These are phyloP conservation scores for Blepharisma undulans DNA, from an alignment of 169 alveolate genomes.

Conservation along the genomic window DNA sequence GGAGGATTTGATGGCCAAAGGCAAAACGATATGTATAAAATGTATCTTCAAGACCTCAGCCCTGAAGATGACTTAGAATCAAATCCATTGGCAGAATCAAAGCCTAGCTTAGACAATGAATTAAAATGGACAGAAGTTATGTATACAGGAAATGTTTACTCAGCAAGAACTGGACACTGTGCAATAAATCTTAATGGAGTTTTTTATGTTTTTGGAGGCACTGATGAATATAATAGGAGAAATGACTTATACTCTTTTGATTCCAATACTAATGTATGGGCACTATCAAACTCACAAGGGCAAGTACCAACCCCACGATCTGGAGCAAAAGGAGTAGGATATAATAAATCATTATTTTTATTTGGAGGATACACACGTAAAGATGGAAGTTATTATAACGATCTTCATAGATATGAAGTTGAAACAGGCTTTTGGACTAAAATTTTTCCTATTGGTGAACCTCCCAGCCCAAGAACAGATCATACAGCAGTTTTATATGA, in stretches of 20 bases:
- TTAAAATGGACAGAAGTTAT: constrained; percentile 52
- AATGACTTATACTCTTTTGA: constrained; percentile 61
- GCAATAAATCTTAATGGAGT: constrained; percentile 58
- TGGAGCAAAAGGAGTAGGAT: constrained; percentile 77
- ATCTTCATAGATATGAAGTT: constrained; percentile 51
- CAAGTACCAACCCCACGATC: constrained; percentile 77
- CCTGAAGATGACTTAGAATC: constrained; percentile 37
- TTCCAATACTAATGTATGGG: constrained; percentile 37
- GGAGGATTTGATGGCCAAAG: constrained; percentile 86
- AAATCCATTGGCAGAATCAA: constrained; percentile 22
- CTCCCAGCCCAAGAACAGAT: constrained; percentile 60
- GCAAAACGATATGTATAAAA: constrained; percentile 68
- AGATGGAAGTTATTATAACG: constrained; percentile 81
- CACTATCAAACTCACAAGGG: constrained; percentile 32
- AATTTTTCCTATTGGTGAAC: constrained; percentile 41
- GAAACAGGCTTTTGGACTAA: constrained; percentile 36
- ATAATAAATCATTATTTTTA: constrained; percentile 62
- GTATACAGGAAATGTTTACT: constrained; percentile 23
- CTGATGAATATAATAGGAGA: constrained; percentile 64
- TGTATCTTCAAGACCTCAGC: constrained; percentile 35
- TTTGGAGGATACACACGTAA: constrained; percentile 89
- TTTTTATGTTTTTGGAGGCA: constrained; percentile 82
- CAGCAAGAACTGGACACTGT: constrained; percentile 81
- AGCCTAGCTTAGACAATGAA: constrained; percentile 52
- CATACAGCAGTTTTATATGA: constrained; percentile 63